phyloP scores from a whole-genome alignment of 495 filamentous ascomycete species.

The Hypoxylon rickii region DNA sequence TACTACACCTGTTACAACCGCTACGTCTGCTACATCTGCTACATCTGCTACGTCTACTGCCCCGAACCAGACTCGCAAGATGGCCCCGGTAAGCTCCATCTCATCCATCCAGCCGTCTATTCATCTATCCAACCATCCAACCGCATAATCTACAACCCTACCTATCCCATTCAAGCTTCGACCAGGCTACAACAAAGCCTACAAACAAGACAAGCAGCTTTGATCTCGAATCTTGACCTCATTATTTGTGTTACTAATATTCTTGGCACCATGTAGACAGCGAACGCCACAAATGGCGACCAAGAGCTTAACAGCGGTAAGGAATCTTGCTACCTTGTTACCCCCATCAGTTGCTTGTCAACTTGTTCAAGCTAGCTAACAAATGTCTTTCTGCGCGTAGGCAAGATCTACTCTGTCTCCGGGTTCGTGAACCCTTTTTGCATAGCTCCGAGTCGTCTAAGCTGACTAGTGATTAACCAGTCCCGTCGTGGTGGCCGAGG shows the following conservation, averaged over 20 bases:
- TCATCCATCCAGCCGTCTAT: conserved; percentile 14
- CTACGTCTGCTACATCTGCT: too few species aligned
- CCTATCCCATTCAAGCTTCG: too few species aligned
- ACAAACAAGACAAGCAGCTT: conserved; percentile 14
- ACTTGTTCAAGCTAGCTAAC: conserved; percentile 20
- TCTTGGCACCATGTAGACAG: conserved; percentile 22
- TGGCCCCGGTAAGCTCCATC: conserved; percentile 62
- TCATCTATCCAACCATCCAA: background rate
- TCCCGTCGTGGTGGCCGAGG: conserved; percentile 94
- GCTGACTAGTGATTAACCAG: conserved; percentile 53
- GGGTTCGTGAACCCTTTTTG: conserved; percentile 58
- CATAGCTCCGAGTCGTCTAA: conserved; percentile 1
- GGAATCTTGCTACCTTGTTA: conserved; percentile 7
- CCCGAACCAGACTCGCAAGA: conserved; percentile 51
- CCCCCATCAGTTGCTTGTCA: background rate
- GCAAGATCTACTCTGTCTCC: conserved; percentile 81
- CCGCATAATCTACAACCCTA: background rate
- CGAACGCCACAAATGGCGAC: conserved; percentile 44
- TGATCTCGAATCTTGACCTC: too few species aligned
- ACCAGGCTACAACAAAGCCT: conserved; percentile 3
- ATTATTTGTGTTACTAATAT: too few species aligned
- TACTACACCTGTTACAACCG: too few species aligned
- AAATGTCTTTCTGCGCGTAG: conserved; percentile 40
- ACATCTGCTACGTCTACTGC: too few species aligned
- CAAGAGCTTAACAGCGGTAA: conserved; percentile 47